Base-by-base conservation (phyloP, 805 yeast genomes). In the Candida bentonensis region DNA sequence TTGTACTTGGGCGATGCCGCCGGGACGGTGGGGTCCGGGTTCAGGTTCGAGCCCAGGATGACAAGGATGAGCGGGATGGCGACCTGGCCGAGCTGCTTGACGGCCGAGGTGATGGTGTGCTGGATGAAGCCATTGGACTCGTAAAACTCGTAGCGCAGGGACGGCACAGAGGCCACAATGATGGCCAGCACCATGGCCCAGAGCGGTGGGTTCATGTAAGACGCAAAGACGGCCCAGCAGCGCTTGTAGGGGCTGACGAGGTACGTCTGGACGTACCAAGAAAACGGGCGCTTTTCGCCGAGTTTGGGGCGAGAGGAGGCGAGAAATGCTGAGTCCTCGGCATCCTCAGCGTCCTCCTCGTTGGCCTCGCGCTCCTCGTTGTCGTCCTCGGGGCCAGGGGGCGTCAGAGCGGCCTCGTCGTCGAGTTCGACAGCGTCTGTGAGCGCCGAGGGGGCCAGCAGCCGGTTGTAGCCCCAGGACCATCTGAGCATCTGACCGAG, bases 401-500 rank as follows among this genome's bases (percentile, higher is more conserved):
- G 22, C 20, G 23, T 17, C 21, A 4, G 17, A 15, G 33, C 15
- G 5, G 23, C 15, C 7, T 25, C 39, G 15, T 7, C 20, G 25
- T 17, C 41, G 27, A 41, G 28, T 28, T 36, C 33, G 13, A 28
- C 42, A 17, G 44, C 46, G 25, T 40, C 43, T 13, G 36, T 22
- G 7, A 22, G 39, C 15, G 34, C 30, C 40, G 45, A 56, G 46
- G 69, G 72, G 23, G 78, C 66, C 44, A 77, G 62, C 44, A 77
- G 62, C 7, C 71, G 74, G 54, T 78, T 74, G 60, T 71, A 76
- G n/a, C 83, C 83, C 82, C 82, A 78, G 2, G 80, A 73, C 83
- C 83, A 77, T 36, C 83, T 65, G 45, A 78, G 62, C 50, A 77
- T 66, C 61, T 78, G 83, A 39, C 82, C 82, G 51, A 77, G 65